phyloP scores from a whole-genome alignment of 768 basidiomycete genomes.

The Suillus occidentalis region DNA sequence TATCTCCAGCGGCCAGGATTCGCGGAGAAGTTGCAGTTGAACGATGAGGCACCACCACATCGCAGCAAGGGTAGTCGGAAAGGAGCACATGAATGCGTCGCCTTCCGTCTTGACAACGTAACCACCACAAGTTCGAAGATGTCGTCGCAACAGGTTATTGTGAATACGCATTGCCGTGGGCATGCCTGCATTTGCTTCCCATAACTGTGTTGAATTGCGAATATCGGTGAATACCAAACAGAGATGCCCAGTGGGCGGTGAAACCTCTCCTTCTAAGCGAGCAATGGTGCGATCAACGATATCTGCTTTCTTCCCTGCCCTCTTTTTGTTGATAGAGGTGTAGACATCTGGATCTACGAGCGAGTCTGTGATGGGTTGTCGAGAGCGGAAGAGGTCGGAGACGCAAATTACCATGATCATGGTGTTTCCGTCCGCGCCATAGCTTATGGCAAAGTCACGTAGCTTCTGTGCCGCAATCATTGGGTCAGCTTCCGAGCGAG shows the following conservation, averaged over 20 bases:
- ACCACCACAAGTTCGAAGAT: conserved; percentile 86
- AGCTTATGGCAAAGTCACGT: conserved; percentile 94
- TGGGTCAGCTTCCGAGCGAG: conserved; percentile 69
- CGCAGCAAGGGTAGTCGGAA: conserved; percentile 84
- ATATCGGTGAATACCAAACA: conserved; percentile 98
- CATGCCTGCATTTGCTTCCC: conserved; percentile 97
- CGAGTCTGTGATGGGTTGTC: conserved; percentile 35
- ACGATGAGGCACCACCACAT: conserved; percentile 89
- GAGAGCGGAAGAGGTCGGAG: conserved; percentile 69
- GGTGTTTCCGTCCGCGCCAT: conserved; percentile 88
- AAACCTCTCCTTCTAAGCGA: conserved; percentile 74
- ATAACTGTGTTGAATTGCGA: conserved; percentile 92
- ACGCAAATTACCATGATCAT: conserved; percentile 98
- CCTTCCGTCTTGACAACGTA: conserved; percentile 99
- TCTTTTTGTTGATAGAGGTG: conserved; percentile 27
- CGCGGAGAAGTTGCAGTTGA: conserved; percentile 77
- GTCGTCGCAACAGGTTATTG: conserved; percentile 81
- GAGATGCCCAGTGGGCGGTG: conserved; percentile 82
- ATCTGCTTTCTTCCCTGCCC: conserved; percentile 44
- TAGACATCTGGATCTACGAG: conserved; percentile 40
- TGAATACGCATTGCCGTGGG: conserved; percentile 89
- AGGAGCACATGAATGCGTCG: conserved; percentile 98
- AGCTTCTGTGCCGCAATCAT: conserved; percentile 96
- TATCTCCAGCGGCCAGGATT: conserved; percentile 91
- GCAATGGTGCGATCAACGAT: conserved; percentile 57